Evolutionary conservation across 2,329 filamentous ascomycete species (phyloP).

Genomic region (Pezicula rhizophila): DNA sequence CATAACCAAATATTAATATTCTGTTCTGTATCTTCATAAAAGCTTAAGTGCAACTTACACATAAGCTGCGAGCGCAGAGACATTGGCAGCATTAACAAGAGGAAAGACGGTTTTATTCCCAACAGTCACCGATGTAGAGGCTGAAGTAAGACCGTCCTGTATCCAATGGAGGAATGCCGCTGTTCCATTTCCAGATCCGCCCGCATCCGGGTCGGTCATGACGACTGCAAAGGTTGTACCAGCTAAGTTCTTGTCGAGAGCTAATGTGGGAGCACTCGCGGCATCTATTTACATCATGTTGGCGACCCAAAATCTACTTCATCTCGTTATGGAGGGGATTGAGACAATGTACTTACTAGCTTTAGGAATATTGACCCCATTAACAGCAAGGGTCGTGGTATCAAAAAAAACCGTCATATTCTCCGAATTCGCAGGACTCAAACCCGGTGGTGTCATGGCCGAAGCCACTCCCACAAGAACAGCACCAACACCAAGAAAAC

Average conservation of each 20-base stretch:
- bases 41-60: not conserved
- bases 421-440: not conserved
- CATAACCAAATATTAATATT: not conserved
- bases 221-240: not conserved
- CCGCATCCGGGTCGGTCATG: not conserved
- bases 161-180: not conserved
- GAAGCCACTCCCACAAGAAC: not conserved
- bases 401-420: not conserved
- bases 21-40: not conserved
- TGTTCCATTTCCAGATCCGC: not conserved
- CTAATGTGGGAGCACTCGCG: not conserved
- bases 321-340: no score
- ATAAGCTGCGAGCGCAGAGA: not conserved
- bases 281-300: not conserved
- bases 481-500: not conserved
- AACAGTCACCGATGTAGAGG: not conserved
- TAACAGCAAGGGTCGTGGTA: not conserved
- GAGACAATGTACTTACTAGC: not conserved
- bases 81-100: not conserved
- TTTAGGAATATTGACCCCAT: not conserved
- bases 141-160: not conserved
- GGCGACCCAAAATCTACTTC: no score
- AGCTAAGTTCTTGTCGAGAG: not conserved
- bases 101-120: not conserved
- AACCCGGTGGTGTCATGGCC: not conserved